phyloP scores from a whole-genome alignment of 2,329 filamentous ascomycete species.

The Pseudocercospora cruenta region DNA sequence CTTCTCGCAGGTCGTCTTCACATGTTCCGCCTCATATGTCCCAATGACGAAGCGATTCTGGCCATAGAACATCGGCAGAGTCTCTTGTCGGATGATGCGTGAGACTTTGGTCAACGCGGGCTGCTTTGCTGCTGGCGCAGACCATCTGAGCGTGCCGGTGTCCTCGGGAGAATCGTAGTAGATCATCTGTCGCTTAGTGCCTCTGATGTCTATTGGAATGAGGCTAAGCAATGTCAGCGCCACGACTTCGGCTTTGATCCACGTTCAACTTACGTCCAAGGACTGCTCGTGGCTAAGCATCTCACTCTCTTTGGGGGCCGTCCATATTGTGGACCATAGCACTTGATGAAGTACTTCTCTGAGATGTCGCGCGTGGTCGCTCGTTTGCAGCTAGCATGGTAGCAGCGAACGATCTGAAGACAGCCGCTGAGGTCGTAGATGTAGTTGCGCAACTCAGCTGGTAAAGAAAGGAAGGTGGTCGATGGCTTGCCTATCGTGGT shows the following conservation, averaged over 20 bases:
- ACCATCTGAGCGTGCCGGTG: background rate
- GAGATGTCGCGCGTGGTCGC: background rate
- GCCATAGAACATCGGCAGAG: slow-evolving; percentile 23
- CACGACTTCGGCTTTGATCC: too few relatives aligned
- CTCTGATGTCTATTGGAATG: too few relatives aligned
- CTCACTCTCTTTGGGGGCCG: too few relatives aligned
- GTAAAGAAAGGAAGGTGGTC: slow-evolving; percentile 7
- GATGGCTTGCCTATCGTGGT: background rate
- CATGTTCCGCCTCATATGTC: background rate
- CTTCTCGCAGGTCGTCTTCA: background rate
- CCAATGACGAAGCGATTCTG: slow-evolving; percentile 14
- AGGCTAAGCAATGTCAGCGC: too few relatives aligned
- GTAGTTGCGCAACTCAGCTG: slow-evolving; percentile 12
- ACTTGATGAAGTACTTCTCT: background rate
- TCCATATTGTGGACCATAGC: background rate
- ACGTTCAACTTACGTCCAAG: too few relatives aligned
- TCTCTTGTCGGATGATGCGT: slow-evolving; percentile 17
- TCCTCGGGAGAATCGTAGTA: too few relatives aligned
- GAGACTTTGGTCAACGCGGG: slow-evolving; percentile 22
- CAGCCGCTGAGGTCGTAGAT: slow-evolving; percentile 18
- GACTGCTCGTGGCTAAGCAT: too few relatives aligned
- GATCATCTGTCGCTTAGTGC: background rate
- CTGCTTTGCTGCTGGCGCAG: background rate
- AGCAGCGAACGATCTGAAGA: slow-evolving; percentile 7
- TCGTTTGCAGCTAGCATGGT: background rate